Percentiles rank a stretch among this genome's conserved stretches.
Evolutionary conservation across 345 rosid genomes (phyloP).

Genomic region (Arabis hirsuta): DNA sequence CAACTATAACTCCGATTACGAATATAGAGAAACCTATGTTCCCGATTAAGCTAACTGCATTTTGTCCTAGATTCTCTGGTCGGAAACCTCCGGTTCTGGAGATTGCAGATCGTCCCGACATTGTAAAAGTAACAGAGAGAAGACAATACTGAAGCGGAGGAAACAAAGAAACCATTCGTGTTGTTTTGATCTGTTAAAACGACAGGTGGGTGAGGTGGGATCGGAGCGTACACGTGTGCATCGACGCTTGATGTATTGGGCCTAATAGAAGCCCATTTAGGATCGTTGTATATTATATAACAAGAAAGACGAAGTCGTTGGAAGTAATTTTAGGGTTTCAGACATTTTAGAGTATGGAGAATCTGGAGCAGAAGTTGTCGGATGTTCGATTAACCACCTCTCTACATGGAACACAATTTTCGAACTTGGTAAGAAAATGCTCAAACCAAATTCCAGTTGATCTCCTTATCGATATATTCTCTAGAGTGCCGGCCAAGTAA

Average conservation of each 20-base stretch:
- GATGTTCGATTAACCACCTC: not conserved
- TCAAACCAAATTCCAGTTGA: not conserved
- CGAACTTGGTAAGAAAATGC: not conserved
- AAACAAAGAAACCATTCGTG: no score
- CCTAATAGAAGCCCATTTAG: no score
- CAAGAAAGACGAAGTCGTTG: no score
- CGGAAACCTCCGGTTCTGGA: conserved; percentile 67
- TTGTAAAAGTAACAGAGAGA: conserved; percentile 17
- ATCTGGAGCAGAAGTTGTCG: not conserved
- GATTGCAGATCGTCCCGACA: conserved; percentile 62
- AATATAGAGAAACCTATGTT: conserved; percentile 82
- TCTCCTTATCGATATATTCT: not conserved
- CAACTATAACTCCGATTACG: conserved; percentile 74
- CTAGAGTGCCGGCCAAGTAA: not conserved
- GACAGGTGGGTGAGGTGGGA: no score
- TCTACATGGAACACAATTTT: not conserved
- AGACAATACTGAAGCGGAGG: no score
- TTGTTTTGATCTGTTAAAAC: no score
- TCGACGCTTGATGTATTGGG: no score
- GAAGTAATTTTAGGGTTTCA: not conserved
- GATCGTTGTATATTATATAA: no score
- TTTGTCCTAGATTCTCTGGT: conserved; percentile 75
- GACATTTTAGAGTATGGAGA: not conserved
- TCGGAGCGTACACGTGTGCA: no score
- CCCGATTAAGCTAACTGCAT: conserved; percentile 76